These are phyloP conservation scores for Tulasnella sp. DNA, from an alignment of 768 basidiomycete species.

Conservation along the genomic window DNA sequence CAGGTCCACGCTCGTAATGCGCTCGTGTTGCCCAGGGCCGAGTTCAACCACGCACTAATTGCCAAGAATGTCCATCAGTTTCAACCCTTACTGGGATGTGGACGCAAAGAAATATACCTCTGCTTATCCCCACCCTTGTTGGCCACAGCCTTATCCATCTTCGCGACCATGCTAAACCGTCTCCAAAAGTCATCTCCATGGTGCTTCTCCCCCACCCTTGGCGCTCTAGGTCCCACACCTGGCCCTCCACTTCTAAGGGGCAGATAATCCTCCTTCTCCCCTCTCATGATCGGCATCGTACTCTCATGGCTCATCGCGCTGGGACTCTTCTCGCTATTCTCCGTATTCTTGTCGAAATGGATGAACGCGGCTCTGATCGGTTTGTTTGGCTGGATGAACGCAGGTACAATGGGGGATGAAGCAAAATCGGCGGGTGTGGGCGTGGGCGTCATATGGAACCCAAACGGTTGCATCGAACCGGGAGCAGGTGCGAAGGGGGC, in stretches of 20 bases:
- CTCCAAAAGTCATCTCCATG: slow-evolving; percentile 19
- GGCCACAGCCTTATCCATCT: slow-evolving; percentile 11
- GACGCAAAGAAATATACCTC: background rate
- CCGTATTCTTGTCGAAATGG: slow-evolving; percentile 6
- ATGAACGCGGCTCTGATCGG: slow-evolving; percentile 15
- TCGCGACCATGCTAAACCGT: slow-evolving; percentile 19
- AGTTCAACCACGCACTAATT: slow-evolving; percentile 14
- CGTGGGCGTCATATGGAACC: slow-evolving; percentile 11
- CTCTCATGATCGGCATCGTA: slow-evolving; percentile 15
- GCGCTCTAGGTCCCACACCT: background rate
- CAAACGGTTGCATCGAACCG: background rate
- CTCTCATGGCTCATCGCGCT: slow-evolving; percentile 5
- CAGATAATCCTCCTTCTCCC: slow-evolving; percentile 16
- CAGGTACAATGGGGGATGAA: slow-evolving; percentile 8
- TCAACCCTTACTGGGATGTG: background rate
- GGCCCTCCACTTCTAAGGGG: background rate
- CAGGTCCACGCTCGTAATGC: slow-evolving; percentile 5
- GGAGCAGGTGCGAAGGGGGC: background rate
- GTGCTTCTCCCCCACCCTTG: slow-evolving; percentile 8
- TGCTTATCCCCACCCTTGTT: background rate
- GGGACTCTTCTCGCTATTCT: slow-evolving; percentile 1
- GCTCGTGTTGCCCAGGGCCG: background rate
- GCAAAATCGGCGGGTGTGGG: slow-evolving; percentile 3
- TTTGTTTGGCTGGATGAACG: background rate
- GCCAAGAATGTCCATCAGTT: background rate